Percentiles rank a stretch among this genome's conserved stretches.
Evolutionary conservation across 2,329 filamentous ascomycete species (phyloP).

Genomic region (Paraphaeosphaeria sporulosa): DNA sequence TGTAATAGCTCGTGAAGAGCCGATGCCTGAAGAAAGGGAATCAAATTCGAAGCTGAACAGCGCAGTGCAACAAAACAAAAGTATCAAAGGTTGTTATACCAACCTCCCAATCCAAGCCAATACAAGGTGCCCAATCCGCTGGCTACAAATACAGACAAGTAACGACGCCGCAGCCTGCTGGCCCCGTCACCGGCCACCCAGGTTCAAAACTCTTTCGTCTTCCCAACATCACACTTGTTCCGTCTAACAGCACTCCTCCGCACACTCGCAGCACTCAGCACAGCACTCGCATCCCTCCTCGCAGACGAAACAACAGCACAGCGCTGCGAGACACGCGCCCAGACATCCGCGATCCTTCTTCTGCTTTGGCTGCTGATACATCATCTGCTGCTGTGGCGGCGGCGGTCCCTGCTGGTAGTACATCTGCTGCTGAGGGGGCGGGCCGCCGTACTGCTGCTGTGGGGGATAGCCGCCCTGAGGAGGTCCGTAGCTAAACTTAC

Average conservation of each 20-base stretch:
- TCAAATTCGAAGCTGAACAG: neutral
- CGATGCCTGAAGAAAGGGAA: neutral
- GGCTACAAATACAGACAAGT: neutral
- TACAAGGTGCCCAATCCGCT: neutral
- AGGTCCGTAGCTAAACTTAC: conserved; percentile 25
- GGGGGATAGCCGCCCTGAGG: conserved; percentile 15
- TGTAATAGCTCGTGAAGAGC: too few species aligned
- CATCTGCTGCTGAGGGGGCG: conserved; percentile 36
- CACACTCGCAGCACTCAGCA: conserved; percentile 63
- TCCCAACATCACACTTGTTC: too few species aligned
- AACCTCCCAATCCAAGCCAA: neutral
- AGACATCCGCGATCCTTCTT: conserved; percentile 42
- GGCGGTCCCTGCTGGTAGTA: conserved; percentile 36
- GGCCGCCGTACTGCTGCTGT: conserved; percentile 22
- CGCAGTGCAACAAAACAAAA: neutral
- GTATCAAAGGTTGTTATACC: neutral
- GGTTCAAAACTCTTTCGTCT: too few species aligned
- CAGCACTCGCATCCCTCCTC: conserved; percentile 72
- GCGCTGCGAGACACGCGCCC: conserved; percentile 39
- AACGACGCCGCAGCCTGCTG: neutral
- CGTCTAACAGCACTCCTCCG: conserved; percentile 40
- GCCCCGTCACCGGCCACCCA: too few species aligned
- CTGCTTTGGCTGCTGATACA: conserved; percentile 59
- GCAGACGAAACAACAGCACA: conserved; percentile 71
- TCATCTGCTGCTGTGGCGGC: conserved; percentile 34